Base-by-base conservation (phyloP, 139 green algal genomes). In the Coelastrella sp. region DNA sequence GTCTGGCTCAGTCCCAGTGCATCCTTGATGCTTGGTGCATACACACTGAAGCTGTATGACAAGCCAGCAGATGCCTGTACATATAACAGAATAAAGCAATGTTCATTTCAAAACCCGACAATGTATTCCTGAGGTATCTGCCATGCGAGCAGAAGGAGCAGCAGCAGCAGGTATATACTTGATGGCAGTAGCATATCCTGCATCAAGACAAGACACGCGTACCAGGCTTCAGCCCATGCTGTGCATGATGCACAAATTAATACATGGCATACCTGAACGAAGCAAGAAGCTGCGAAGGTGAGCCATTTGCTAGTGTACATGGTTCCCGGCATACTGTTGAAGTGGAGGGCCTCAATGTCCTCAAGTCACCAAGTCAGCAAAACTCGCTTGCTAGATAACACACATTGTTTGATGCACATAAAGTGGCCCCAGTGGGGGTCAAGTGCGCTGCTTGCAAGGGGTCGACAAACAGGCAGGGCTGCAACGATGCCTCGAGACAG, bases 251-350 rank as follows among this genome's bases (percentile, higher is more conserved):
- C 45, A 57, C 15, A 57, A 57, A 57, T 9, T 9, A 13, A 57
- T 9, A 57, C 15, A 13, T 9, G 45, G 45, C 78, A 25, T 27
- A 64, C 78, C 78, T 51, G 40, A 9, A 84, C 60, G 4, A 85
- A 3, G 13, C 43, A 40, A 25, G 79, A 86, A 4, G 43, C 79
- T 34, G 66, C 43, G 32, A 86, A 86, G 6, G 79, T 86, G 19
- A 71, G 27, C 79, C 79, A 86, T 79, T 86, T 86, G 45, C 32
- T 63, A n/a, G n/a, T n/a, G n/a, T n/a, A n/a, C n/a, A n/a, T n/a
- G n/a, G 11, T 67, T 21, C 69, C 69, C 32, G 66, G 34, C 3
- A 19, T 66, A 69, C 75, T 68, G 37, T 74, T 13, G 53, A 77
- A 11, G 43, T 87, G 71, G 5, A 83, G 30, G 25, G 23, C n/a